Percentiles rank a stretch among this genome's conserved stretches.
Evolutionary conservation across 768 basidiomycete genomes (phyloP).

Genomic region (Amanita pseudoporphyria): DNA sequence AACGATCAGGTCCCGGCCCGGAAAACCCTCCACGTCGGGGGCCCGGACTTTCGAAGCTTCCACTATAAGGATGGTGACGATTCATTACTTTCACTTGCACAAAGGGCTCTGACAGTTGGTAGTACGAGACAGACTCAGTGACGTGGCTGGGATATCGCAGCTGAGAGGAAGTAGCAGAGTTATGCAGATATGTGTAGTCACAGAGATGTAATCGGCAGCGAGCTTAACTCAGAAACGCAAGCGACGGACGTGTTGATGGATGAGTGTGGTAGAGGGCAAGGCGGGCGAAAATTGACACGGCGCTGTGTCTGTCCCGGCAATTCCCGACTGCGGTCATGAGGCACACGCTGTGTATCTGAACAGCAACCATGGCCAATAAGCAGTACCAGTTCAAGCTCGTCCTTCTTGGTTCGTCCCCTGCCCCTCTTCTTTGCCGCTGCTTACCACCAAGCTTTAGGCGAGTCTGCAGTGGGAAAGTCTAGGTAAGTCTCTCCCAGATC

Average conservation of each 20-base stretch:
- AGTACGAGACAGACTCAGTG: conserved; percentile 19
- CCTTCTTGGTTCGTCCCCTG: conserved; percentile 63
- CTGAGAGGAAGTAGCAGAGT: not conserved
- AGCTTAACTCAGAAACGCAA: conserved; percentile 10
- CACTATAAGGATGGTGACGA: conserved; percentile 83
- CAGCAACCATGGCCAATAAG: conserved; percentile 63
- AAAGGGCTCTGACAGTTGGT: conserved; percentile 14
- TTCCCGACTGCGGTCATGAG: conserved; percentile 18
- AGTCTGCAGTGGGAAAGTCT: conserved; percentile 97
- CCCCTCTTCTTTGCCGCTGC: conserved; percentile 3
- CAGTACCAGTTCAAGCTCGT: conserved; percentile 96
- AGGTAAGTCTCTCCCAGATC: conserved; percentile 40
- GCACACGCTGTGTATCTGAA: conserved; percentile 17
- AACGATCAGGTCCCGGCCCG: conserved; percentile 67
- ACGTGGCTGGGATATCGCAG: conserved; percentile 21
- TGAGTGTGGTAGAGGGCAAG: conserved; percentile 10
- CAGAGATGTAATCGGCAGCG: conserved; percentile 3
- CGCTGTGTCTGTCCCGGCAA: conserved; percentile 18
- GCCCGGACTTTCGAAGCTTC: conserved; percentile 41
- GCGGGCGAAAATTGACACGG: conserved; percentile 9
- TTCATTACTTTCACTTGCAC: conserved; percentile 47
- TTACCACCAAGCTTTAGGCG: conserved; percentile 43
- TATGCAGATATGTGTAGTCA: conserved; percentile 8
- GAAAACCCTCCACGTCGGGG: conserved; percentile 56
- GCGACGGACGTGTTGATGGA: conserved; percentile 9